A percentile compares a stretch with the other conserved stretches of the same genome.
phyloP scores from a whole-genome alignment of 441 rosid species.

The Croton laevigatus region DNA sequence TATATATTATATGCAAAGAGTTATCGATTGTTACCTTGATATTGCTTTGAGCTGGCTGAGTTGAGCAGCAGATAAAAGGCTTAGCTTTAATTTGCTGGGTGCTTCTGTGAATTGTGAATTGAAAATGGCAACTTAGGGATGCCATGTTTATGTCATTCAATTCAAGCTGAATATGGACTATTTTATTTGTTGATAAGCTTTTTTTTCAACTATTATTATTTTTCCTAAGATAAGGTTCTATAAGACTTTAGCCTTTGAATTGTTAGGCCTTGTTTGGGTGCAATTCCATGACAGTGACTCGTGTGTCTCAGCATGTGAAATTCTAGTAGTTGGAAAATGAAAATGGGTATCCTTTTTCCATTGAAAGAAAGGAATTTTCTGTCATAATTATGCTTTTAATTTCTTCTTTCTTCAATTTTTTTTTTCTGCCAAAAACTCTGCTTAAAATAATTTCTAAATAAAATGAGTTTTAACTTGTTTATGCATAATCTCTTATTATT shows the following conservation, averaged over 20 bases:
- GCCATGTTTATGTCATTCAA: slow-evolving; percentile 44
- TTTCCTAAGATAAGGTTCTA: slow-evolving; percentile 31
- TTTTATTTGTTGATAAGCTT: slow-evolving; percentile 16
- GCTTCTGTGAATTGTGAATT: slow-evolving; percentile 20
- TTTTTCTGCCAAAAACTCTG: background rate
- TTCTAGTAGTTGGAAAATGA: background rate
- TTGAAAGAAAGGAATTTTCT: background rate
- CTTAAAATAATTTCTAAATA: too few species aligned
- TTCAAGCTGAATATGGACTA: background rate
- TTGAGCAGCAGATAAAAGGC: slow-evolving; percentile 50
- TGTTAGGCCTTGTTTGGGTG: slow-evolving; percentile 31
- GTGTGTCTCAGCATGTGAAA: slow-evolving; percentile 12
- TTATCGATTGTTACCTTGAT: slow-evolving; percentile 48
- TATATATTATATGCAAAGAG: background rate
- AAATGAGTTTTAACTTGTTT: background rate
- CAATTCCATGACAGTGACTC: slow-evolving; percentile 22
- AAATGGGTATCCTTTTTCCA: background rate
- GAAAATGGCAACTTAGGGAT: slow-evolving; percentile 48
- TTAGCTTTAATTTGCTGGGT: slow-evolving; percentile 29
- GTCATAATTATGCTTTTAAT: background rate
- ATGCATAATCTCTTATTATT: background rate
- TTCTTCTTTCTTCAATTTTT: background rate
- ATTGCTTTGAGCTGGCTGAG: slow-evolving; percentile 65
- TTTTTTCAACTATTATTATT: background rate
- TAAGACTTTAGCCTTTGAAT: background rate